Conservation (phyloP, 805 yeast species). For the Middelhovenomyces tepae region DNA sequence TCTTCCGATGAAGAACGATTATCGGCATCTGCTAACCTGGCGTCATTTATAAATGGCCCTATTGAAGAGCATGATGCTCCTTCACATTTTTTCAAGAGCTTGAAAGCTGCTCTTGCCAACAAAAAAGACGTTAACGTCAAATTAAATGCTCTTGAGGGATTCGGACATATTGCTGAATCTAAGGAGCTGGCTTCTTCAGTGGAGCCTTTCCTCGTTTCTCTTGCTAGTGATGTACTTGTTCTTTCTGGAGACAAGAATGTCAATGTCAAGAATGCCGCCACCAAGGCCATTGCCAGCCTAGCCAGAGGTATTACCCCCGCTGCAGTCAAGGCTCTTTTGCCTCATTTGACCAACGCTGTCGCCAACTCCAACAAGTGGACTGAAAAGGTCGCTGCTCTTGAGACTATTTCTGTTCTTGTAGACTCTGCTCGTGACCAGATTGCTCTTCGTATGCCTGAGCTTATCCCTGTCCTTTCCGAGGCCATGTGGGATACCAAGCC, state of each 20-base stretch:
- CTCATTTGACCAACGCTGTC: slow-evolving; percentile 64
- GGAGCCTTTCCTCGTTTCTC: slow-evolving; percentile 87
- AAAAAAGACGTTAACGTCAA: slow-evolving; percentile 63
- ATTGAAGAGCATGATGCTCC: slow-evolving; percentile 99
- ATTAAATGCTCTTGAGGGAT: slow-evolving; percentile 75
- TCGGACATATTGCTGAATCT: slow-evolving; percentile 70
- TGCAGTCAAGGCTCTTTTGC: slow-evolving; percentile 84
- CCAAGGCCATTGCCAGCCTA: slow-evolving; percentile 66
- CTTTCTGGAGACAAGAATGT: slow-evolving; percentile 88
- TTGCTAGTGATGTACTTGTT: slow-evolving; percentile 60
- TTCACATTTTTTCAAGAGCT: slow-evolving; percentile 69
- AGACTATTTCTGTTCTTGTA: slow-evolving; percentile 78
- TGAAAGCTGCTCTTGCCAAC: slow-evolving; percentile 66
- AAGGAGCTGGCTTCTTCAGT: slow-evolving; percentile 78
- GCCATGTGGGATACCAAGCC: slow-evolving; percentile 99
- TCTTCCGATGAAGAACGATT: slow-evolving; percentile 65
- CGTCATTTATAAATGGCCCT: slow-evolving; percentile 91
- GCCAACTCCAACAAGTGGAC: slow-evolving; percentile 80
- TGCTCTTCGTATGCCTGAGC: slow-evolving; percentile 98
- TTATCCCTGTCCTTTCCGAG: slow-evolving; percentile 96
- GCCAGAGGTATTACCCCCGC: slow-evolving; percentile 82
- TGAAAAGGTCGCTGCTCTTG: slow-evolving; percentile 87
- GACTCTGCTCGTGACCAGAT: slow-evolving; percentile 92
- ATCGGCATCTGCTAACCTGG: slow-evolving; percentile 79
- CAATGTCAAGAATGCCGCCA: slow-evolving; percentile 65